These are phyloP conservation scores for Lasiosphaeria hispida DNA, from an alignment of 495 filamentous ascomycete species.

Conservation along the genomic window DNA sequence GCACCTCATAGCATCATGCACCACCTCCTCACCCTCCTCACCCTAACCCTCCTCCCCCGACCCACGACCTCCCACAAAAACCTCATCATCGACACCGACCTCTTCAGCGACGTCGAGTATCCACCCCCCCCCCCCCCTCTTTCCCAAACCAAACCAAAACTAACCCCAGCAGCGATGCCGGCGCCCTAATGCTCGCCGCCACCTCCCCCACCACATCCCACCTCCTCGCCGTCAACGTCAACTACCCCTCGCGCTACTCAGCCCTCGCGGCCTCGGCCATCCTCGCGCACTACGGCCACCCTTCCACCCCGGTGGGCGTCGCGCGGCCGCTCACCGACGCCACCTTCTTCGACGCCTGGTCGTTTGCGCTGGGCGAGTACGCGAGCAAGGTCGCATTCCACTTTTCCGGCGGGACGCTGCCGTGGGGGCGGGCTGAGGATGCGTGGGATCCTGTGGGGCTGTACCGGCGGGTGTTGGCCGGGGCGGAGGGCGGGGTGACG, in stretches of 20 bases:
- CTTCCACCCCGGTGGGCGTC: slow-evolving; percentile 37
- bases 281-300: slow-evolving; percentile 41
- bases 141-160: too few species aligned
- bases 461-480: slow-evolving; percentile 41
- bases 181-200: slow-evolving; percentile 36
- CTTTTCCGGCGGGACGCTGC: slow-evolving; percentile 29
- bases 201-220: slow-evolving; percentile 29
- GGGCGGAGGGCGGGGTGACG: slow-evolving; percentile 34
- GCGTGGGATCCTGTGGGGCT: slow-evolving; percentile 43
- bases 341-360: slow-evolving; percentile 42
- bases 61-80: too few species aligned
- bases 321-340: slow-evolving; percentile 38
- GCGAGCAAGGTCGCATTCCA: slow-evolving; percentile 42
- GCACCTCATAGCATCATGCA: too few species aligned
- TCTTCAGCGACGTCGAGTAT: slow-evolving; percentile 45
- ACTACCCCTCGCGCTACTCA: slow-evolving; percentile 42
- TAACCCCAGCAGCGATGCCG: slow-evolving; percentile 29
- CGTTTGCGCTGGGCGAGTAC: slow-evolving; percentile 32
- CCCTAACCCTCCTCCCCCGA: too few species aligned
- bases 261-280: slow-evolving; percentile 42
- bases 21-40: too few species aligned
- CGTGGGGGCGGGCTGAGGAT: slow-evolving; percentile 33
- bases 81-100: slow-evolving; percentile 42
- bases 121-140: neutral
- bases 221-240: slow-evolving; percentile 45